These are phyloP conservation scores for Graphiopsis chlorocephala DNA, from an alignment of 2,329 filamentous ascomycete species.

Conservation along the genomic window DNA sequence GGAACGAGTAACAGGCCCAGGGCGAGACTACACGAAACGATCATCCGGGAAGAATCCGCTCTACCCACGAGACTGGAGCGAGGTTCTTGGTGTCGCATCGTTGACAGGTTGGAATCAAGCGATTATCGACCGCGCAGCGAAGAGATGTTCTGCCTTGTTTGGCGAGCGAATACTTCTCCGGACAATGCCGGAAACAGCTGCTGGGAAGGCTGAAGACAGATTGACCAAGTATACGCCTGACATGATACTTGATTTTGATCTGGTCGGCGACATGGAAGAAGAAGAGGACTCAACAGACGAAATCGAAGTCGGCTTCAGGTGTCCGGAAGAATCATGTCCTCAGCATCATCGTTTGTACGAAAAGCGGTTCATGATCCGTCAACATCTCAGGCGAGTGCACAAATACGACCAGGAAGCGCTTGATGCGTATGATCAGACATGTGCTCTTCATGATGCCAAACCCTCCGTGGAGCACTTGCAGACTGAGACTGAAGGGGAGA, in stretches of 20 bases:
- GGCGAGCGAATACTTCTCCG: conserved; percentile 65
- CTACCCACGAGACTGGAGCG: conserved; percentile 74
- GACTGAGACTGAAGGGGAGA: background rate
- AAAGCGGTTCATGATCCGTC: conserved; percentile 30
- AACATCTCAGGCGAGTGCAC: conserved; percentile 34
- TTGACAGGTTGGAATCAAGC: conserved; percentile 66
- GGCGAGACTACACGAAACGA: background rate
- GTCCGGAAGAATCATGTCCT: conserved; percentile 28
- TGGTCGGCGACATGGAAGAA: background rate
- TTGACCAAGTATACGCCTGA: conserved; percentile 38
- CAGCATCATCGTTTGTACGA: conserved; percentile 28
- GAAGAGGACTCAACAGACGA: background rate
- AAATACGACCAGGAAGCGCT: conserved; percentile 20
- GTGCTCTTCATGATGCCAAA: conserved; percentile 8
- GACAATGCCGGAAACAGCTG: conserved; percentile 23
- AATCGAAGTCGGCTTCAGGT: conserved; percentile 18
- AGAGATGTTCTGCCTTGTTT: conserved; percentile 75
- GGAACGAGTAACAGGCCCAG: background rate
- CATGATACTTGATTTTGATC: conserved; percentile 30
- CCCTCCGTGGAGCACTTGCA: background rate
- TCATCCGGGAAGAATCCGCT: conserved; percentile 23
- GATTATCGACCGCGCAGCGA: conserved; percentile 66
- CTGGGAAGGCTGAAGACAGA: conserved; percentile 19
- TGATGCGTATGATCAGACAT: conserved; percentile 5
- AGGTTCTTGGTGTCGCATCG: conserved; percentile 75